Evolutionary conservation across 2,329 filamentous ascomycete species (phyloP), one percentile per base, ranked within the genome.

Genomic region (Cladosporium colombiae): DNA sequence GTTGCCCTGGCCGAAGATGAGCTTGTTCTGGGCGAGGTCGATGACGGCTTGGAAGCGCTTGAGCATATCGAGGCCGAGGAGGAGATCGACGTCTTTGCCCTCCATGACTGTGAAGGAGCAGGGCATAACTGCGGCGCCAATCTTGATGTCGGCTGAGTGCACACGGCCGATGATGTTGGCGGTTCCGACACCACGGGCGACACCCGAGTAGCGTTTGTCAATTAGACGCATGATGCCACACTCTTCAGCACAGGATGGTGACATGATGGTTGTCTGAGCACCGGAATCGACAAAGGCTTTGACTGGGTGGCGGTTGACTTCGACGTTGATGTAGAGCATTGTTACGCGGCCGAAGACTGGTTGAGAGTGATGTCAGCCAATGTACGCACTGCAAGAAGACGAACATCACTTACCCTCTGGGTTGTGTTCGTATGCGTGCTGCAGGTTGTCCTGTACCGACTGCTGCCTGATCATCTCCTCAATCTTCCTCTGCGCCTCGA

Each of bases 21-120:
- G 86, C 69, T 89, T 91, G 74, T 95, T 92, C 74, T 89, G 90
- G 69, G 88, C 86, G 14, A 99, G 85, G 77, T 99, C 95, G 74
- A 99, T 94, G 72, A 86, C 91, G 40, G 94, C 95, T 79, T 97
- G 94, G 79, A 98, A 93, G 46, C 95, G 88, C 81, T 96, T 97
- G 68, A 99, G 84, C 92, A 99, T 99, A 78, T 99, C 95, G 50
- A 99, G 82, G 3, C 95, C 95, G 14, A 99, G 86, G 2, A 99
- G 85, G 21, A 99, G 84, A 76, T 98, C 95, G 27, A 99, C 95
- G 62, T 92, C 89, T 79, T 98, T 99, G 70, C 95, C 95, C 81
- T 99, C 95, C 95, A 99, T 99, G 75, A 99, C 95, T 3, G 95
- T 99, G 78, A 99, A 99, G 67, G 93, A 95, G 81, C 93, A 98